Conservation (phyloP, 2,329 filamentous ascomycete species). For the Aureobasidium sp. region DNA sequence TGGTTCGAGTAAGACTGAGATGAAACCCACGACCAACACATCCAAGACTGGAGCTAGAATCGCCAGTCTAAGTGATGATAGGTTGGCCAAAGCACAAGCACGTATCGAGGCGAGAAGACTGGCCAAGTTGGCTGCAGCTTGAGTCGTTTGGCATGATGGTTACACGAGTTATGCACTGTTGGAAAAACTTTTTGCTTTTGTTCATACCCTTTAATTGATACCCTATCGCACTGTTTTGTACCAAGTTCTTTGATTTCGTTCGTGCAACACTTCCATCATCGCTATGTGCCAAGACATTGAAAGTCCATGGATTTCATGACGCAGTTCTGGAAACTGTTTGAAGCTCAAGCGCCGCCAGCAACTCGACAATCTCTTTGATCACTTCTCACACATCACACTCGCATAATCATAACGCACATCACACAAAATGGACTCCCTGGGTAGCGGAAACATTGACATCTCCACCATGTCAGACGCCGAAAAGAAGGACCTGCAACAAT, state of each 20-base stretch:
- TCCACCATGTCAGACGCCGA: constrained; percentile 71
- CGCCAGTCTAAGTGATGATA: constrained; percentile 1
- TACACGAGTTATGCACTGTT: neutral
- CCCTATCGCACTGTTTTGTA: neutral
- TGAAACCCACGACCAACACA: neutral
- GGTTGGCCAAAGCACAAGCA: neutral
- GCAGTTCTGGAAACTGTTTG: neutral
- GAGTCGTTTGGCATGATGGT: neutral
- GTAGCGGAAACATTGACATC: constrained; percentile 53
- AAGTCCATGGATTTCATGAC: constrained; percentile 1
- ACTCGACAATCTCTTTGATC: neutral
- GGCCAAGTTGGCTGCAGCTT: neutral
- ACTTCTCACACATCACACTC: neutral
- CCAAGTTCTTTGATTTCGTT: neutral
- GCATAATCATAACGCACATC: neutral
- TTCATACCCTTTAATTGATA: constrained; percentile 3
- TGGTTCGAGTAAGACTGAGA: neutral
- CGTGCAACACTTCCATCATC: neutral
- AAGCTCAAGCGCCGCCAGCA: neutral
- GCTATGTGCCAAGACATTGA: neutral
- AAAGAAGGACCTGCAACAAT: constrained; percentile 80
- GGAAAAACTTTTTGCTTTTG: neutral
- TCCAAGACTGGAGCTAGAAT: constrained; percentile 1
- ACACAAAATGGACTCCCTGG: constrained; percentile 25
- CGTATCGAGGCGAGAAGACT: constrained; percentile 8